Conservation (phyloP, 2,329 filamentous ascomycete species). For the Colletotrichum neosansevieriae region DNA sequence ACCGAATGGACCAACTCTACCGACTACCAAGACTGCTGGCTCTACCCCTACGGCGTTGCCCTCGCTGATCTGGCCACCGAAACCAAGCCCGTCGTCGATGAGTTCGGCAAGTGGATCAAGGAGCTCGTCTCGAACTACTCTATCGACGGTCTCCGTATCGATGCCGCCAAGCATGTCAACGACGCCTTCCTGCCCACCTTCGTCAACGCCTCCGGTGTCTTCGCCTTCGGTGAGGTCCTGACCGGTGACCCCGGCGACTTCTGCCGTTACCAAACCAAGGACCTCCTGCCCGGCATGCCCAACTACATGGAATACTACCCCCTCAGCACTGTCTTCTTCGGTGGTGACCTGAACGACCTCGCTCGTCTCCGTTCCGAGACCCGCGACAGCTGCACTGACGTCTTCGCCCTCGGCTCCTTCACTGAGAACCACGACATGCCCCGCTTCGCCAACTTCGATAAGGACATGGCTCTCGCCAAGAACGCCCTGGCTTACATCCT, state of each 20-base stretch:
- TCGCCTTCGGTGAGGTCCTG: slow-evolving; percentile 72
- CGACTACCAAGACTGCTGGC: slow-evolving; percentile 68
- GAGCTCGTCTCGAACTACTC: slow-evolving; percentile 70
- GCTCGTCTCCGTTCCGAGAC: slow-evolving; percentile 41
- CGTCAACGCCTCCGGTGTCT: slow-evolving; percentile 66
- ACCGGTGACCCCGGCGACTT: slow-evolving; percentile 64
- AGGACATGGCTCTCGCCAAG: slow-evolving; percentile 67
- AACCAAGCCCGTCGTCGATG: slow-evolving; percentile 57
- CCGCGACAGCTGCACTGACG: slow-evolving; percentile 43
- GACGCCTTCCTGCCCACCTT: slow-evolving; percentile 70
- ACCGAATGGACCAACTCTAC: slow-evolving; percentile 65
- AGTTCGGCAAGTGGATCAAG: slow-evolving; percentile 69
- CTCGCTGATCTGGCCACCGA: slow-evolving; percentile 74
- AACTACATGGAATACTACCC: slow-evolving; percentile 68
- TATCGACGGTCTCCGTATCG: slow-evolving; percentile 72
- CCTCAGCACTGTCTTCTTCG: slow-evolving; percentile 30
- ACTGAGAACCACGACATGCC: slow-evolving; percentile 69
- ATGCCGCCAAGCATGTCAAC: slow-evolving; percentile 73
- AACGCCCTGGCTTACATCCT: slow-evolving; percentile 73
- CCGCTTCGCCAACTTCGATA: slow-evolving; percentile 62
- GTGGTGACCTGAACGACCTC: slow-evolving; percentile 47
- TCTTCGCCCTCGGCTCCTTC: slow-evolving; percentile 55
- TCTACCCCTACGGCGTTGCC: slow-evolving; percentile 64
- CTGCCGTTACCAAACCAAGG: slow-evolving; percentile 66
- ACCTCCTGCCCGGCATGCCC: slow-evolving; percentile 67